Percentiles rank a stretch among this genome's conserved stretches.
phyloP scores from a whole-genome alignment of 805 yeast genomes.

The Kuraishia borneana region DNA sequence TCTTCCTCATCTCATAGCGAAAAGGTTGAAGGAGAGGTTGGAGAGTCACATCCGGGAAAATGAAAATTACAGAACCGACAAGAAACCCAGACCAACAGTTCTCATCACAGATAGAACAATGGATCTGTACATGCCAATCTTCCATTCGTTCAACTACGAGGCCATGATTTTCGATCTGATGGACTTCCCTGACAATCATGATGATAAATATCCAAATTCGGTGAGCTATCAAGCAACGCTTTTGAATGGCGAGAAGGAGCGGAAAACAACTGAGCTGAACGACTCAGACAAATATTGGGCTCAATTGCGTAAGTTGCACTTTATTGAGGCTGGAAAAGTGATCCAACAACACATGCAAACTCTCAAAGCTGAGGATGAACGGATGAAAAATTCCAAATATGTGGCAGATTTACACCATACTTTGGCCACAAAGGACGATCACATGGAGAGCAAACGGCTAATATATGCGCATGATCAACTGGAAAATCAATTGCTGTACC shows the following conservation, averaged over 20 bases:
- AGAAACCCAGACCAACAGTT: constrained; percentile 60
- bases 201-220: constrained; percentile 12
- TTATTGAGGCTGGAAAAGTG: constrained; percentile 59
- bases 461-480: constrained; percentile 48
- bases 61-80: constrained; percentile 49
- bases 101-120: constrained; percentile 74
- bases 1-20: constrained; percentile 62
- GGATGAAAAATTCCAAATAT: not conserved
- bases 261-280: constrained; percentile 36
- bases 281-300: constrained; percentile 66
- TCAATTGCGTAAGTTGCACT: constrained; percentile 60
- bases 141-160: constrained; percentile 87
- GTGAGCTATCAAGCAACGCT: constrained; percentile 46
- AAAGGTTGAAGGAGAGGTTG: constrained; percentile 53
- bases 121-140: constrained; percentile 72
- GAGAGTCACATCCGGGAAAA: constrained; percentile 68
- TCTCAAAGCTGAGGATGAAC: constrained; percentile 1
- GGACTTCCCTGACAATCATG: constrained; percentile 4
- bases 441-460: constrained; percentile 1
- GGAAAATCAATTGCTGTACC: constrained; percentile 53
- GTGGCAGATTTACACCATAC: constrained; percentile 1
- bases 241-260: constrained; percentile 33
- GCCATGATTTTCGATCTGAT: constrained; percentile 75
- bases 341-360: constrained; percentile 49
- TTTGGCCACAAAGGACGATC: constrained; percentile 1